A percentile compares a stretch with the other conserved stretches of the same genome.
Evolutionary conservation across 768 basidiomycete genomes (phyloP).

Genomic region (Calocybe indica): DNA sequence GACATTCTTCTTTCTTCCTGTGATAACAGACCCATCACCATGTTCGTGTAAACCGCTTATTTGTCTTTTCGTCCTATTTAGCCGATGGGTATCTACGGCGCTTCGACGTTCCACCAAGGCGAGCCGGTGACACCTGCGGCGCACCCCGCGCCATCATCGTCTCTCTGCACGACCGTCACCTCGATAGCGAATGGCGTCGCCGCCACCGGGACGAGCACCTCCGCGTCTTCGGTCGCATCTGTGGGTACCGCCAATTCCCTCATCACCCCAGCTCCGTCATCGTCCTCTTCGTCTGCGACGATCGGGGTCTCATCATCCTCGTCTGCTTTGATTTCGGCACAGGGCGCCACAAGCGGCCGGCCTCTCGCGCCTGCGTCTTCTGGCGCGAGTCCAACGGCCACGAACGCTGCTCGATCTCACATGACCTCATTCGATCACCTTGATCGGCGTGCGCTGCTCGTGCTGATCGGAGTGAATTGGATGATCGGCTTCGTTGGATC

Average conservation of each 20-base stretch:
- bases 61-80: conserved; percentile 10
- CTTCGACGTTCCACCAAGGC: conserved; percentile 64
- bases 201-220: conserved; percentile 21
- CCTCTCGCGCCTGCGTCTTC: not conserved
- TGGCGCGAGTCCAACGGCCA: conserved; percentile 12
- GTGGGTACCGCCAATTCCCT: conserved; percentile 1
- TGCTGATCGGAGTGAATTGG: too few species aligned
- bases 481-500: too few species aligned
- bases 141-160: conserved; percentile 53
- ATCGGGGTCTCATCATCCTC: not conserved
- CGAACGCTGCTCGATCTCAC: conserved; percentile 8
- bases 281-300: too few species aligned
- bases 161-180: conserved; percentile 46
- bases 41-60: not conserved
- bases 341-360: not conserved
- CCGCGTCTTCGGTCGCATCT: conserved; percentile 14
- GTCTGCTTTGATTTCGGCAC: not conserved
- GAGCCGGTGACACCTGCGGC: conserved; percentile 47
- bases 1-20: not conserved
- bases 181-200: conserved; percentile 46
- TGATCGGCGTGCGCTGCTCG: not conserved
- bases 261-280: not conserved
- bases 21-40: not conserved
- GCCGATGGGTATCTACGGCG: conserved; percentile 67
- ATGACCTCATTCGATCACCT: conserved; percentile 2